Evolutionary conservation across 768 basidiomycete genomes (phyloP), one percentile per base, ranked within the genome.

Genomic region (Russula compacta): DNA sequence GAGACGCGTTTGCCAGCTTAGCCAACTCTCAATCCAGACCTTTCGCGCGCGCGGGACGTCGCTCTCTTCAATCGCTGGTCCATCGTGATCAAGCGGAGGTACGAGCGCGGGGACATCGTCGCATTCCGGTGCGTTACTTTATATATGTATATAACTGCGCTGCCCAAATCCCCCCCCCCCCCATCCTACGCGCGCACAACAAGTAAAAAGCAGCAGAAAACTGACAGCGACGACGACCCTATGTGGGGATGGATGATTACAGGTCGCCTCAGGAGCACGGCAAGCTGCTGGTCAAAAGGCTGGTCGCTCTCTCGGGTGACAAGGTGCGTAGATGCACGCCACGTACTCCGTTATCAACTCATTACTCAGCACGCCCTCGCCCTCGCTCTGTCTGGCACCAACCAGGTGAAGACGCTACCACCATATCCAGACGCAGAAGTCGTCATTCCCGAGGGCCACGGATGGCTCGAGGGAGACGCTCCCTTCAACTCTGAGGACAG

Each of bases 401-500:
- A 35, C 17, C n/a, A 66, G 66, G 66, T 66, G 15, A 65, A 62
- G 57, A 65, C 66, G 42, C 54, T 66, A 6, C 64, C 66, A 11
- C 64, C 66, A 3, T 65, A 66, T 43, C 57, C 66, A 10, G 59
- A 66, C 3, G 32, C 32, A 11, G 64, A 66, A 35, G 49, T 66
- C 7, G 32, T 53, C 43, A 42, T 66, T 4, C 59, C 59, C 1
- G 53, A 48, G 5, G 66, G 66, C 9, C 57, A 61, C n/a, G 59
- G 56, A 32, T 66, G 66, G 66, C 33, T 66, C 14, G 66, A 66
- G 44, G 66, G 66, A 6, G 66, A 66, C 32, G 56, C 50, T 3
- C 50, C 59, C 6, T 65, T 66, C 54, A 53, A 66, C 48, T 66
- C 66, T n/a, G 66, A 66, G 47, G 66, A 66, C 33, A 66, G 66